Conservation (phyloP, 1,284 basidiomycete species). For the Leccinum angustisporum region DNA sequence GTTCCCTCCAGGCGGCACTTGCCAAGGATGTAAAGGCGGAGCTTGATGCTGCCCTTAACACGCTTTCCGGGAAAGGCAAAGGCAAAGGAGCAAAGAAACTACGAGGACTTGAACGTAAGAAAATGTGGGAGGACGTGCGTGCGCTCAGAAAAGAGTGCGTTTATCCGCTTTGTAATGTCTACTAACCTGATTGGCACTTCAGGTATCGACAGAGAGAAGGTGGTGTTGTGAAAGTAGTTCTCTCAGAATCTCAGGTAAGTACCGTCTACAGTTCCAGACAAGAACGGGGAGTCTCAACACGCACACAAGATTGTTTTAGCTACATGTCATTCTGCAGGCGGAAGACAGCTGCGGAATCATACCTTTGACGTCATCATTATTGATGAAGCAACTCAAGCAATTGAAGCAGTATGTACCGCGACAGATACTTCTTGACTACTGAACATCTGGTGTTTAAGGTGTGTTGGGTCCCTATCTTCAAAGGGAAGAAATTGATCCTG, state of each 20-base stretch:
- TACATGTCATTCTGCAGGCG: constrained; percentile 91
- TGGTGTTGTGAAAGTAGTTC: constrained; percentile 76
- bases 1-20: constrained; percentile 56
- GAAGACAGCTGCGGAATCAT: constrained; percentile 72
- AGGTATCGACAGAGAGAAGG: constrained; percentile 88
- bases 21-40: constrained; percentile 86
- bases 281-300: not conserved
- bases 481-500: constrained; percentile 83
- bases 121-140: constrained; percentile 90
- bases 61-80: constrained; percentile 78
- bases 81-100: constrained; percentile 70
- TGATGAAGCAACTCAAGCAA: constrained; percentile 94
- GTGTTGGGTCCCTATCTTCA: constrained; percentile 95
- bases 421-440: constrained; percentile 13
- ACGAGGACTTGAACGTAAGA: constrained; percentile 77
- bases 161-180: not conserved
- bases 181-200: constrained; percentile 2
- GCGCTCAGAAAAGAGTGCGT: constrained; percentile 87
- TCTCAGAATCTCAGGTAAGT: constrained; percentile 71
- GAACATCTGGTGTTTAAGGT: constrained; percentile 48
- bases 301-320: constrained; percentile 74
- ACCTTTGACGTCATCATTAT: constrained; percentile 91
- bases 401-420: constrained; percentile 74
- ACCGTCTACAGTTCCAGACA: constrained; percentile 48
- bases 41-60: constrained; percentile 65